Conservation (phyloP, 148 eudicot genomes). For the Chenopodium album region DNA sequence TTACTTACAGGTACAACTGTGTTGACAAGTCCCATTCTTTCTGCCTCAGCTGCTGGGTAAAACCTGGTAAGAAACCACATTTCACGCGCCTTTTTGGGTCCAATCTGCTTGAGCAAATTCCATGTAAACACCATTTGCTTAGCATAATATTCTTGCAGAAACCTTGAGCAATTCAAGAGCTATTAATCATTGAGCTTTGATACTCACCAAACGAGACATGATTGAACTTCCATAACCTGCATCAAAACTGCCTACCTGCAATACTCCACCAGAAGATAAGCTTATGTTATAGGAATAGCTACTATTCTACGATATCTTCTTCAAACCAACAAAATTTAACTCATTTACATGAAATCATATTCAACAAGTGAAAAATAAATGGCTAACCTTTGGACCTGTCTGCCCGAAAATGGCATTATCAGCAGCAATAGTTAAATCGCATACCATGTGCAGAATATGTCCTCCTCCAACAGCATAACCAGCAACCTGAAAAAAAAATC, state of each 20-base stretch:
- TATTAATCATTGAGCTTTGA: conserved; percentile 5
- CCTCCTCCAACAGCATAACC: conserved; percentile 99
- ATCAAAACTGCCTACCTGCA: conserved; percentile 96
- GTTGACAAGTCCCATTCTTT: conserved; percentile 90
- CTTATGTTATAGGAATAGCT: not conserved
- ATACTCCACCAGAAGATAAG: conserved; percentile 4
- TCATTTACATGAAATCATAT: not conserved
- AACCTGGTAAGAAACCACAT: conserved; percentile 92
- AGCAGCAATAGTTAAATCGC: conserved; percentile 96
- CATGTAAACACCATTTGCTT: not conserved
- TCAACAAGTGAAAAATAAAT: not conserved
- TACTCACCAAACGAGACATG: conserved; percentile 88
- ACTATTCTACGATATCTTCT: not conserved
- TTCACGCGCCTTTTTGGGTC: conserved; percentile 93
- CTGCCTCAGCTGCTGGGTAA: conserved; percentile 85
- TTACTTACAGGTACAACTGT: conserved; percentile 72
- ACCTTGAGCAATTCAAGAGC: not conserved
- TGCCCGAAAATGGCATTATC: conserved; percentile 97
- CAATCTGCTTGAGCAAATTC: conserved; percentile 48
- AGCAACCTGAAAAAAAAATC: conserved; percentile 63
- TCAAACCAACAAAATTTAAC: not conserved
- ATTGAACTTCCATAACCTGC: conserved; percentile 97
- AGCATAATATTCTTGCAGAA: not conserved
- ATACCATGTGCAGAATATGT: conserved; percentile 91
- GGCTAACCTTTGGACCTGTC: conserved; percentile 87